phyloP scores from a whole-genome alignment of 2,329 filamentous ascomycete genomes.

The Talaromyces sp. region DNA sequence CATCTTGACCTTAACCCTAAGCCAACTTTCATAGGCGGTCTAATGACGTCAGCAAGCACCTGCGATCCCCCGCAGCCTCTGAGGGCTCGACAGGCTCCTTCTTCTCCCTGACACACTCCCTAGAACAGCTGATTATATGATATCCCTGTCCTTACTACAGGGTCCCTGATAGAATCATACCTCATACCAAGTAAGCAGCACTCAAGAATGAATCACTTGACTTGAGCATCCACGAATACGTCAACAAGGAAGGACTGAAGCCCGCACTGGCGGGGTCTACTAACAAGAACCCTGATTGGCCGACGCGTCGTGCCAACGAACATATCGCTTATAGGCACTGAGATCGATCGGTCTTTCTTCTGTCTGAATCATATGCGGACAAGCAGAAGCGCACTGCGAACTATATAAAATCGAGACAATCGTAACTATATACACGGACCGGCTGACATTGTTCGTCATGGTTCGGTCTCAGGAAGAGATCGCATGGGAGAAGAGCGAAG shows the following conservation, averaged over 20 bases:
- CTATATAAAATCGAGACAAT: not conserved
- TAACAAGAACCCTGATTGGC: not conserved
- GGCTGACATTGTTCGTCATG: not conserved
- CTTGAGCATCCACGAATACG: not conserved
- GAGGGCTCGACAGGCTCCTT: not conserved
- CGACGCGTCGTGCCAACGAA: not conserved
- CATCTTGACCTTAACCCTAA: not conserved
- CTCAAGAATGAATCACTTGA: not conserved
- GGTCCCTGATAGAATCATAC: no score
- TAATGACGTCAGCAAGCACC: not conserved
- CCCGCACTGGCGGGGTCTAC: not conserved
- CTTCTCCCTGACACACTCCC: not conserved
- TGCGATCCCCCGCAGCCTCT: not conserved
- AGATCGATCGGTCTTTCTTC: not conserved
- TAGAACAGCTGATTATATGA: not conserved
- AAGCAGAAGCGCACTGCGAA: not conserved
- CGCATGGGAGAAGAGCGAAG: conserved; percentile 41
- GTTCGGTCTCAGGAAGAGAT: conserved; percentile 18
- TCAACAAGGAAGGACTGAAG: no score
- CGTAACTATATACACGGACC: not conserved
- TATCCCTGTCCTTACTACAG: not conserved
- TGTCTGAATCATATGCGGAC: not conserved
- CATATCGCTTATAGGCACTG: not conserved
- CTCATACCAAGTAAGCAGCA: no score
- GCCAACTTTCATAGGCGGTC: not conserved